These are phyloP conservation scores for Colletotrichum sp. DNA, from an alignment of 2,329 filamentous ascomycete species.

Conservation along the genomic window DNA sequence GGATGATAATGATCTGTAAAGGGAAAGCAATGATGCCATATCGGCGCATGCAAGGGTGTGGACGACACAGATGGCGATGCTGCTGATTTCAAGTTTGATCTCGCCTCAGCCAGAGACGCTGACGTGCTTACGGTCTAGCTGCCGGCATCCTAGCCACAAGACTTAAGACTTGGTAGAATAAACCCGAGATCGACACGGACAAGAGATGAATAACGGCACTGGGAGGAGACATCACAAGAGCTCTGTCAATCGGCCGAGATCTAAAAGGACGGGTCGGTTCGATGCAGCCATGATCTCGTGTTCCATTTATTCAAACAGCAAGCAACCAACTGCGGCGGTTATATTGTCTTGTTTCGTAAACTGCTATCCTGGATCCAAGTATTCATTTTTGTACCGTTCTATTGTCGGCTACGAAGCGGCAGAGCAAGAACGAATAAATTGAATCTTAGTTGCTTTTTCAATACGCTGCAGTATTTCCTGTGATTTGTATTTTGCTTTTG, in stretches of 20 bases:
- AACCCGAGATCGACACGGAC: neutral
- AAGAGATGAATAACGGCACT: neutral
- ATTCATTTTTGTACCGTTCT: too few relatives aligned
- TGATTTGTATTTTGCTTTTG: too few relatives aligned
- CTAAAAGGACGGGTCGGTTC: neutral
- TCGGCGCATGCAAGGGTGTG: too few relatives aligned
- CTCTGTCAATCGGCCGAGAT: neutral
- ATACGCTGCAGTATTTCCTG: too few relatives aligned
- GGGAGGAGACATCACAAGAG: neutral
- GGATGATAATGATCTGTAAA: neutral
- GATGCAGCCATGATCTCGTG: neutral
- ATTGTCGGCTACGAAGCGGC: too few relatives aligned
- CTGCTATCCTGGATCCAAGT: too few relatives aligned
- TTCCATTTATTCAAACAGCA: too few relatives aligned
- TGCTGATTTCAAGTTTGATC: neutral
- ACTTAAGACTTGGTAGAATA: too few relatives aligned
- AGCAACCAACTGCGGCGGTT: too few relatives aligned
- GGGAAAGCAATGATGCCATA: neutral
- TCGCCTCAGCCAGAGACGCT: neutral
- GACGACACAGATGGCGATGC: neutral
- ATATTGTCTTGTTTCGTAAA: too few relatives aligned
- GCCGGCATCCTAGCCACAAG: neutral
- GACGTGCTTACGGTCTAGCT: neutral
- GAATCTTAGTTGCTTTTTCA: too few relatives aligned
- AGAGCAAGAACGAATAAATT: too few relatives aligned